Base-by-base conservation (phyloP, 805 yeast species). In the Komagataella kurtzmanii region DNA sequence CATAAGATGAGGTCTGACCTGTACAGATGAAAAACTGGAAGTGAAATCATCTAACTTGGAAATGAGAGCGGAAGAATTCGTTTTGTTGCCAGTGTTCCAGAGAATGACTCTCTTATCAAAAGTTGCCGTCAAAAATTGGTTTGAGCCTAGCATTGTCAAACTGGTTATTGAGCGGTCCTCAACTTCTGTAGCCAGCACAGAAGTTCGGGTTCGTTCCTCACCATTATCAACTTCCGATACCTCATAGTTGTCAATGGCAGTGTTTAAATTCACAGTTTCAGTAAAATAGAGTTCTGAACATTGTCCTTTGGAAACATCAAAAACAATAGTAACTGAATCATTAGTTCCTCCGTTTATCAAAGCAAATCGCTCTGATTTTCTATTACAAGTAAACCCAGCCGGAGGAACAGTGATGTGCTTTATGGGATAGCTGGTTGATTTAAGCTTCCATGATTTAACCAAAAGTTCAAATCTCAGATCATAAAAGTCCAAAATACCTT, bases 401-500 rank as follows among this genome's bases (percentile, higher is more conserved):
- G 84, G 80, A 40, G 40, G 40, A 30, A 30, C 40, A 30, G 40
- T 30, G 12, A 88, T 59, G 24, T 72, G 64, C 7, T 69, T 67
- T 7, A 88, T 80, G 1, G 83, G 77, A 19, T 61, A 65, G 68
- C 45, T 55, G 8, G 58, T 49, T 8, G 54, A 52, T 47, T 72
- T 75, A 47, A 88, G 73, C 7, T 75, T 74, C 80, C 88, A 85
- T 1, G 83, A 70, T 54, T 76, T 81, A 43, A 88, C 67, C 46
- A 76, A 67, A 0, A 84, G 53, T 43, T 72, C 72, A 62, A 88
- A 87, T 51, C 95, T 69, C 43, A 86, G 56, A 63, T 89, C 97
- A 95, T 96, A 89, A 14, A 91, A 65, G 55, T 80, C 81, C 30
- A 93, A 61, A 0, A 83, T 68, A 1, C 97, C 97, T 45, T 75